A percentile compares a stretch with the other conserved stretches of the same genome.
These are phyloP conservation scores for Rhododendron henanense DNA, from an alignment of 148 eudicot genomes.

Conservation along the genomic window DNA sequence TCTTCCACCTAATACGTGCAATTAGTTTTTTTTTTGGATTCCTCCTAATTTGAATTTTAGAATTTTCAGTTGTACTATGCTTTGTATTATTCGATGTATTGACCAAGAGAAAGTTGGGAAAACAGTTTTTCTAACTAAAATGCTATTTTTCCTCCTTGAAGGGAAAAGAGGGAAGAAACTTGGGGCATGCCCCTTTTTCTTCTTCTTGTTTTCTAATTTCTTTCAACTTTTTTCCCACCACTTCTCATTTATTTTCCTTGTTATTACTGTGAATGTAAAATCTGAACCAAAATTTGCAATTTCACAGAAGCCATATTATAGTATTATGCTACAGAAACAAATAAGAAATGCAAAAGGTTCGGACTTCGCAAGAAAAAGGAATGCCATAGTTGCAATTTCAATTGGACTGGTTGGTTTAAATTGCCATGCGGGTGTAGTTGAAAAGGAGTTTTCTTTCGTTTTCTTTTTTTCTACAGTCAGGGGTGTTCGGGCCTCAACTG, in stretches of 20 bases:
- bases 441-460: too few species aligned
- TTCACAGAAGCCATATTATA: too few species aligned
- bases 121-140: neutral
- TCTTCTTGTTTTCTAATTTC: too few species aligned
- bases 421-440: too few species aligned
- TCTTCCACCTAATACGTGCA: neutral
- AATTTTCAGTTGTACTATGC: neutral
- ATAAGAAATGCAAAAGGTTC: too few species aligned
- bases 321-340: too few species aligned
- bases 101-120: neutral
- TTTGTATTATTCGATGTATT: neutral
- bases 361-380: too few species aligned
- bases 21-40: neutral
- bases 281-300: neutral
- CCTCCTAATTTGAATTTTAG: neutral
- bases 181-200: neutral
- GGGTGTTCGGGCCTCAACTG: neutral
- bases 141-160: neutral
- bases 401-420: too few species aligned
- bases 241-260: neutral
- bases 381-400: too few species aligned
- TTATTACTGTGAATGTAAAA: neutral
- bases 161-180: neutral
- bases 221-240: too few species aligned
- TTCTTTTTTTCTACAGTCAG: too few species aligned